These are phyloP conservation scores for Paramecium pentaurelia DNA, from an alignment of 73 alveolate species.

Conservation along the genomic window DNA sequence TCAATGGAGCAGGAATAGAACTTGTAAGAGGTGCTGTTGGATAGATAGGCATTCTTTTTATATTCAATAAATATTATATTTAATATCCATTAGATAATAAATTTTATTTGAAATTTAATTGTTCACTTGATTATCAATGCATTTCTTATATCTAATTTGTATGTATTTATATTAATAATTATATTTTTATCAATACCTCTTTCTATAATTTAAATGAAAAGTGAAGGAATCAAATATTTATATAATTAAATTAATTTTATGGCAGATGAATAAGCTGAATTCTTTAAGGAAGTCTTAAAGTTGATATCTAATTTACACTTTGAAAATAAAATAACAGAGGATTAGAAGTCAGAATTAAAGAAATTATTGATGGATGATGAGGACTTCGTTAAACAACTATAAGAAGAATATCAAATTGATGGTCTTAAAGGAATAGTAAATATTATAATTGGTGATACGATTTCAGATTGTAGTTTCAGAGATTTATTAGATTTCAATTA, in stretches of 20 bases:
- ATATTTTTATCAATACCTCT: not conserved
- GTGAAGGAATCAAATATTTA: not conserved
- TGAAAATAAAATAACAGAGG: not conserved
- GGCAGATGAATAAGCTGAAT: not conserved
- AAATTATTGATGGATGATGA: not conserved
- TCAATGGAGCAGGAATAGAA: constrained; percentile 6
- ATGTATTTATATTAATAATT: not conserved
- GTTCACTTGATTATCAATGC: not conserved
- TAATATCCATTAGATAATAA: not conserved
- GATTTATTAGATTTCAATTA: not conserved
- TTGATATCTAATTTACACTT: not conserved
- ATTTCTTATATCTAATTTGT: not conserved
- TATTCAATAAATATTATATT: not conserved
- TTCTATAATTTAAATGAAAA: not conserved
- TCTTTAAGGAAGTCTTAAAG: constrained; percentile 3
- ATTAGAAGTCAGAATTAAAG: not conserved
- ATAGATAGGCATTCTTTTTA: not conserved
- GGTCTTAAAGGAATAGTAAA: not conserved
- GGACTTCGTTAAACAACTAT: not conserved
- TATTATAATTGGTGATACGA: not conserved
- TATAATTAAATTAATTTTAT: not conserved
- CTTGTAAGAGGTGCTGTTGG: constrained; percentile 15
- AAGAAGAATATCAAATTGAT: not conserved
- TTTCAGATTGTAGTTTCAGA: constrained; percentile 15
- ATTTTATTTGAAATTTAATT: not conserved